Percentiles rank a stretch among this genome's conserved stretches.
These are phyloP conservation scores for Pinus taeda DNA, from an alignment of 75 land plant species.

Conservation along the genomic window DNA sequence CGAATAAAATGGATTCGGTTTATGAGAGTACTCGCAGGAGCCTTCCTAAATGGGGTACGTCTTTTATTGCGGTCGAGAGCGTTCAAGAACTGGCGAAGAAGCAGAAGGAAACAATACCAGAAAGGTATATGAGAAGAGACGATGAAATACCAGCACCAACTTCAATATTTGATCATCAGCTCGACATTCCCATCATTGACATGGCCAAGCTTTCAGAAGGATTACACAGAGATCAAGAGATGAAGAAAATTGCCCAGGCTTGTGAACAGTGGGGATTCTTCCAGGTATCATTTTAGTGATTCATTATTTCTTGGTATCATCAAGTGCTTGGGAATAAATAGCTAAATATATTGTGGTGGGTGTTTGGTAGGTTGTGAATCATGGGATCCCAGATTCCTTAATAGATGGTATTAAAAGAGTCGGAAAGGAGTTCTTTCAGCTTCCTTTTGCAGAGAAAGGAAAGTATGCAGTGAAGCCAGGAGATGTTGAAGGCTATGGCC, in stretches of 20 bases:
- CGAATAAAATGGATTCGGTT: background rate
- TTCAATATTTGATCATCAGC: background rate
- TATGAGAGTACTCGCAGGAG: background rate
- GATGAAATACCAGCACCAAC: background rate
- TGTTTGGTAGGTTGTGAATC: conserved; percentile 43
- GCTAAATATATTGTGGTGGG: background rate
- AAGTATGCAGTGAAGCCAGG: conserved; percentile 14
- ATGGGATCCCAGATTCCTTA: conserved; percentile 31
- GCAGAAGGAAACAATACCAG: background rate
- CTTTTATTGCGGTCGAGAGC: background rate
- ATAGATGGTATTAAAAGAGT: conserved; percentile 16
- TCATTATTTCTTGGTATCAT: background rate
- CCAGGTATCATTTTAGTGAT: conserved; percentile 18
- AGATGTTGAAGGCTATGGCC: conserved; percentile 39
- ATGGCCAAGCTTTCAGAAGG: conserved; percentile 13
- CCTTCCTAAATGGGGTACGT: background rate
- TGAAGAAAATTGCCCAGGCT: conserved; percentile 18
- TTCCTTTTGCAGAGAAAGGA: conserved; percentile 30
- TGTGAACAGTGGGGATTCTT: conserved; percentile 42
- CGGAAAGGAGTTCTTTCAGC: conserved; percentile 23
- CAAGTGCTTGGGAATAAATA: background rate
- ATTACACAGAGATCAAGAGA: conserved; percentile 13
- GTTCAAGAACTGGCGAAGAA: background rate
- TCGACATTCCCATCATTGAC: conserved; percentile 15
- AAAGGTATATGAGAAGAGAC: background rate